Percentiles rank a stretch among this genome's conserved stretches.
Evolutionary conservation across 352 stramenopile genomes (phyloP).

Genomic region (Globisporangium solare): DNA sequence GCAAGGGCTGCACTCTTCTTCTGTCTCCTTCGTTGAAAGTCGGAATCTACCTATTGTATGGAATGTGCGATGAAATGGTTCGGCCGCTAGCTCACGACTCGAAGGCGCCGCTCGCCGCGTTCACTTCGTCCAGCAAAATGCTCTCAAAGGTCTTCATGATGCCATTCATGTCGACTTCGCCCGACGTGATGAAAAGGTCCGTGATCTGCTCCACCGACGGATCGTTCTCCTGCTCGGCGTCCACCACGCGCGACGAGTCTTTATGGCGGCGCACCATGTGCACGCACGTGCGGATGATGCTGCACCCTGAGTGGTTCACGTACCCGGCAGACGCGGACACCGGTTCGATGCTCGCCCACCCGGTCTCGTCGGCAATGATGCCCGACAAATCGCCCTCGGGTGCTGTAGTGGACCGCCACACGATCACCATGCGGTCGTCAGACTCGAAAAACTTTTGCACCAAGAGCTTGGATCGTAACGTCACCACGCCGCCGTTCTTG

Average conservation of each 20-base stretch:
- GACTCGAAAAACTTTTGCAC: constrained; percentile 3
- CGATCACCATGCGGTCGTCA: neutral
- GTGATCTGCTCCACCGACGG: neutral
- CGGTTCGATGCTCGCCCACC: neutral
- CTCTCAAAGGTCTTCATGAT: constrained; percentile 6
- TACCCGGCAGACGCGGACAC: too few relatives aligned
- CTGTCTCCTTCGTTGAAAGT: too few relatives aligned
- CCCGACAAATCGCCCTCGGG: neutral
- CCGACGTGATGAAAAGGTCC: neutral
- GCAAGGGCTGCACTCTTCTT: too few relatives aligned
- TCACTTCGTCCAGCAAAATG: constrained; percentile 7
- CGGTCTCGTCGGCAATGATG: neutral
- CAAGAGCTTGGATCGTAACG: neutral
- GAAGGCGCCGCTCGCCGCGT: too few relatives aligned
- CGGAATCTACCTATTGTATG: too few relatives aligned
- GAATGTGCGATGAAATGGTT: too few relatives aligned
- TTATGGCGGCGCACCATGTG: constrained; percentile 1
- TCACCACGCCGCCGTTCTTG: neutral
- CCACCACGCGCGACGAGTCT: neutral
- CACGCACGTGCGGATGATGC: neutral
- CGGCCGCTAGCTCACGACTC: too few relatives aligned
- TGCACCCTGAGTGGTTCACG: too few relatives aligned
- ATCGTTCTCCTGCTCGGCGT: neutral
- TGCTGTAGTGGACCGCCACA: neutral
- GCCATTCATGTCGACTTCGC: constrained; percentile 1